These are phyloP conservation scores for Fusarium piperis DNA, from an alignment of 2,329 filamentous ascomycete species.

Conservation along the genomic window DNA sequence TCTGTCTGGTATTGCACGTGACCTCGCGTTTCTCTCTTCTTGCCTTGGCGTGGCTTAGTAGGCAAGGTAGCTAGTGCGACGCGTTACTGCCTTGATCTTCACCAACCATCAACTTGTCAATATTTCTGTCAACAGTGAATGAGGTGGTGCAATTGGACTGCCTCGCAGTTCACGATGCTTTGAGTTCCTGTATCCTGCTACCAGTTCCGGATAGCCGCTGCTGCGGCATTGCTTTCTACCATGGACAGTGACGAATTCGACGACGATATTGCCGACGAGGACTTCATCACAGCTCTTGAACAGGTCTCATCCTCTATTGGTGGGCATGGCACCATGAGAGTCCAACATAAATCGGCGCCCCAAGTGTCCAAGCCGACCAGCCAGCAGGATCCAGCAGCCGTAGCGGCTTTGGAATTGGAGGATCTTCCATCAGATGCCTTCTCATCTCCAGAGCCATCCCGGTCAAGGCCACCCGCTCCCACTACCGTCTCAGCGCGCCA, in stretches of 20 bases:
- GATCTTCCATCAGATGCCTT: conserved; percentile 75
- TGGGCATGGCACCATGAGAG: conserved; percentile 6
- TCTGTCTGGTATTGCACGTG: conserved; percentile 11
- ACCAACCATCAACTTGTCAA: not conserved
- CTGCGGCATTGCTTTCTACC: conserved; percentile 10
- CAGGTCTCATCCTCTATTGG: conserved; percentile 53
- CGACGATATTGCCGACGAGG: conserved; percentile 72
- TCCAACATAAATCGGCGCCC: conserved; percentile 2
- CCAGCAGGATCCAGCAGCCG: conserved; percentile 18
- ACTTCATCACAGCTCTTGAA: conserved; percentile 69
- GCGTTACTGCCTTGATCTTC: conserved; percentile 9
- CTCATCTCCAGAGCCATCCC: conserved; percentile 60
- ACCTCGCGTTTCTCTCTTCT: conserved; percentile 41
- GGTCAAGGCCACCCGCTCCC: conserved; percentile 23
- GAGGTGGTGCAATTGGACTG: not conserved
- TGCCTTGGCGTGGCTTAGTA: conserved; percentile 1
- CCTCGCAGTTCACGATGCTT: conserved; percentile 8
- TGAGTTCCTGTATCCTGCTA: conserved; percentile 2
- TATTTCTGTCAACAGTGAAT: conserved; percentile 1
- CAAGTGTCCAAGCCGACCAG: not conserved
- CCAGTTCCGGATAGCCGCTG: not conserved
- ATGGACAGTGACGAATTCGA: conserved; percentile 72
- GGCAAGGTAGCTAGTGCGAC: conserved; percentile 1
- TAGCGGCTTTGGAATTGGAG: conserved; percentile 56
- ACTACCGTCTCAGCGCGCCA: conserved; percentile 8